A percentile compares a stretch with the other conserved stretches of the same genome.
phyloP scores from a whole-genome alignment of 1,139 yeast genomes.

The Pichia cactophila region DNA sequence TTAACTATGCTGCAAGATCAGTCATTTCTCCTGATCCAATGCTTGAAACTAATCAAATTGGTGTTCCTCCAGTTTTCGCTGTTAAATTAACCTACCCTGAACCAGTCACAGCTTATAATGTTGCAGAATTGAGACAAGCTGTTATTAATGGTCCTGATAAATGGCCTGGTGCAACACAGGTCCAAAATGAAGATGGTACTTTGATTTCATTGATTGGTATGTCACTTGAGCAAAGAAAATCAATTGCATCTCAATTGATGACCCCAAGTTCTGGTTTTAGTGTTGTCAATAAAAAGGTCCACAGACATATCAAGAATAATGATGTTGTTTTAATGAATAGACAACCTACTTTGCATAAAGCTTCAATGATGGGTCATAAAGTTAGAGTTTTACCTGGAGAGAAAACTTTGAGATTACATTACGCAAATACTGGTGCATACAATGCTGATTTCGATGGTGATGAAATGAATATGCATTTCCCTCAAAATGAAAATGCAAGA shows the following conservation, averaged over 20 bases:
- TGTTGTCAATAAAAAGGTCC: conserved; percentile 83
- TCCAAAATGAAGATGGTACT: conserved; percentile 95
- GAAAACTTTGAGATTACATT: conserved; percentile 91
- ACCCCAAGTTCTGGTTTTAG: conserved; percentile 53
- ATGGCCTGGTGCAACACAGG: conserved; percentile 98
- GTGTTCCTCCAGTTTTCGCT: conserved; percentile 98
- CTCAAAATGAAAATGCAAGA: conserved; percentile 95
- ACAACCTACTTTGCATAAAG: conserved; percentile 98
- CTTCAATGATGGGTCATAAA: conserved; percentile 99
- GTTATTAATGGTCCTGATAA: conserved; percentile 94
- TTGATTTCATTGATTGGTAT: conserved; percentile 76
- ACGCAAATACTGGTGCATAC: conserved; percentile 94
- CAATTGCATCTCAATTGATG: conserved; percentile 89
- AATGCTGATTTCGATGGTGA: conserved; percentile 99
- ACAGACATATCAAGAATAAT: conserved; percentile 86
- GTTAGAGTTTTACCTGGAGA: conserved; percentile 96
- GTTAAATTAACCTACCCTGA: conserved; percentile 93
- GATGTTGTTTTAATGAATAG: conserved; percentile 98
- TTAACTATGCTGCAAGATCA: conserved; percentile 96
- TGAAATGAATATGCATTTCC: conserved; percentile 99
- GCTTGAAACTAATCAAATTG: conserved; percentile 94
- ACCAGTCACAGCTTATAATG: conserved; percentile 93
- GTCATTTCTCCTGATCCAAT: conserved; percentile 99
- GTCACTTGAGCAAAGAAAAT: conserved; percentile 90
- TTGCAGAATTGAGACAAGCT: conserved; percentile 84